Conservation (phyloP, 2,329 filamentous ascomycete species). For the Aspergillus neotritici region DNA sequence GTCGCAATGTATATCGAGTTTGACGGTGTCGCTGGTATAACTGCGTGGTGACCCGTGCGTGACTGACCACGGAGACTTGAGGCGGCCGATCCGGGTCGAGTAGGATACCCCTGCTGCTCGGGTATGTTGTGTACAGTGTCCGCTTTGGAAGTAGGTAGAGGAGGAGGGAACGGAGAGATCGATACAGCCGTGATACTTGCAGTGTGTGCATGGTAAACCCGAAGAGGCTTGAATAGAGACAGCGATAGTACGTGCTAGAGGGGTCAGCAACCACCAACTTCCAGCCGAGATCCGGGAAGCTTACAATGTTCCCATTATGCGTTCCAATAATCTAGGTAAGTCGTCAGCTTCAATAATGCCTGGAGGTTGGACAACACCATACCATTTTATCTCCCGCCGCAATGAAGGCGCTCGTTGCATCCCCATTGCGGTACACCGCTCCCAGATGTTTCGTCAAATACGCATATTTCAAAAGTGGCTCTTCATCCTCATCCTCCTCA, state of each 20-base stretch:
- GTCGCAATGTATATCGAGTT: constrained; percentile 93
- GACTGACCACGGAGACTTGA: constrained; percentile 28
- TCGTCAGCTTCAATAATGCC: constrained; percentile 26
- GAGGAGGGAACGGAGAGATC: constrained; percentile 76
- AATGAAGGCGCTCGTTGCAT: constrained; percentile 86
- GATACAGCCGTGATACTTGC: constrained; percentile 87
- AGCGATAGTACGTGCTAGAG: constrained; percentile 71
- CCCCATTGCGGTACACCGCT: constrained; percentile 84
- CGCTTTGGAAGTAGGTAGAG: constrained; percentile 41
- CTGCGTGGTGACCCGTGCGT: constrained; percentile 16
- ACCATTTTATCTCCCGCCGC: constrained; percentile 97
- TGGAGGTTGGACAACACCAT: constrained; percentile 24
- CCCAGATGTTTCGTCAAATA: constrained; percentile 75
- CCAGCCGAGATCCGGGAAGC: constrained; percentile 27
- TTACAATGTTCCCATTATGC: constrained; percentile 92
- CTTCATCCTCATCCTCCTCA: constrained; percentile 82
- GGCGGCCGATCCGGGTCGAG: constrained; percentile 24
- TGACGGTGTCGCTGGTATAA: constrained; percentile 66
- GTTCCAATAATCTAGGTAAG: constrained; percentile 72
- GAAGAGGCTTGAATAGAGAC: constrained; percentile 72
- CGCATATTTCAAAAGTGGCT: constrained; percentile 89
- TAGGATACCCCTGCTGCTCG: constrained; percentile 22
- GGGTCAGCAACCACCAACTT: constrained; percentile 11
- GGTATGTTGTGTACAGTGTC: constrained; percentile 31
- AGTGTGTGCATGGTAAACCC: constrained; percentile 86